These are phyloP conservation scores for Apiospora hydei DNA, from an alignment of 2,329 filamentous ascomycete genomes.

Conservation along the genomic window DNA sequence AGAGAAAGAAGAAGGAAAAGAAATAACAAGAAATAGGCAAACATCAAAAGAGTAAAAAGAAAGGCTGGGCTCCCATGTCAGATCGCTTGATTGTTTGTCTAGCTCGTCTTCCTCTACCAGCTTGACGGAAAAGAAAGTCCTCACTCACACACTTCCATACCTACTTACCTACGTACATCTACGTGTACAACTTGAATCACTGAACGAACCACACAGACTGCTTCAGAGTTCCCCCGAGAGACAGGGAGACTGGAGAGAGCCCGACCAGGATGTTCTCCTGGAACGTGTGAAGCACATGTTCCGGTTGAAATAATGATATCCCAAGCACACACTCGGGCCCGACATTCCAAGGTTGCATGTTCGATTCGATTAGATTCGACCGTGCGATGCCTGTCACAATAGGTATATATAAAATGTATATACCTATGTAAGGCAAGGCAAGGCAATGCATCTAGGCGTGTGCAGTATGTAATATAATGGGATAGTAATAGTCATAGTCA, in stretches of 20 bases:
- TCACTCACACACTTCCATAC: too few relatives aligned
- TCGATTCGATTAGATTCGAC: constrained; percentile 18
- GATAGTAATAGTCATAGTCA: too few relatives aligned
- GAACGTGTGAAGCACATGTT: constrained; percentile 13
- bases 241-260: not conserved
- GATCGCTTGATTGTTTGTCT: too few relatives aligned
- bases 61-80: too few relatives aligned
- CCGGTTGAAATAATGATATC: not conserved
- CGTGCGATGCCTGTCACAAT: constrained; percentile 12
- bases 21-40: not conserved
- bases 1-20: not conserved
- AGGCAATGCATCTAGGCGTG: not conserved
- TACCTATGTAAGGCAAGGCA: not conserved
- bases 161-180: not conserved
- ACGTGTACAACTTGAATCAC: not conserved
- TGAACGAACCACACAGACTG: not conserved
- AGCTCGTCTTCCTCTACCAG: too few relatives aligned
- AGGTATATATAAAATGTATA: not conserved
- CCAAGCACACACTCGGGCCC: not conserved
- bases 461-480: not conserved
- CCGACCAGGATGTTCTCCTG: not conserved
- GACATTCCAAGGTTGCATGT: not conserved
- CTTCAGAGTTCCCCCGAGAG: not conserved
- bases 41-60: too few relatives aligned
- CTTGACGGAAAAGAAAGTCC: too few relatives aligned